Percentiles rank a stretch among this genome's conserved stretches.
Evolutionary conservation across 1,284 basidiomycete species (phyloP).

Genomic region (Kwoniella shivajii): DNA sequence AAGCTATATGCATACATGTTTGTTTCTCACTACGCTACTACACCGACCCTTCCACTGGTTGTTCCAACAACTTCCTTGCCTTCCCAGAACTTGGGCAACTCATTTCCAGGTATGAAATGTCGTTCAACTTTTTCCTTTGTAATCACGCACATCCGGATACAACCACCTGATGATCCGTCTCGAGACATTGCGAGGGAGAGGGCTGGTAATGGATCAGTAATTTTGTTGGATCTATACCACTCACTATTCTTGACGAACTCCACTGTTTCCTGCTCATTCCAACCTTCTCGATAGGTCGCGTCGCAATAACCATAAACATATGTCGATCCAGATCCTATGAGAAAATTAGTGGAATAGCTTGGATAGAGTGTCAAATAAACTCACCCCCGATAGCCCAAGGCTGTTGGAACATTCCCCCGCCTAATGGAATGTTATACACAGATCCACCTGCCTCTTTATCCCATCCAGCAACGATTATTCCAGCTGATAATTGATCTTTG

Average conservation of each 20-base stretch:
- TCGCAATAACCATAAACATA: slow-evolving; percentile 99
- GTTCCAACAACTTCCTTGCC: slow-evolving; percentile 46
- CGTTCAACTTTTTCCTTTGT: slow-evolving; percentile 89
- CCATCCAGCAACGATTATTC: slow-evolving; percentile 99
- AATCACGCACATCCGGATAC: slow-evolving; percentile 96
- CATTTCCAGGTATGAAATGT: slow-evolving; percentile 90
- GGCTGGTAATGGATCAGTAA: slow-evolving; percentile 60
- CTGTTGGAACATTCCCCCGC: slow-evolving; percentile 89
- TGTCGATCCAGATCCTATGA: slow-evolving; percentile 87
- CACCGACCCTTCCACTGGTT: slow-evolving; percentile 9
- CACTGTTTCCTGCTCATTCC: slow-evolving; percentile 86
- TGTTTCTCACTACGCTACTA: slow-evolving; percentile 22
- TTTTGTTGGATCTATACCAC: slow-evolving; percentile 50
- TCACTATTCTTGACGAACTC: slow-evolving; percentile 94
- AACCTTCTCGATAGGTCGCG: slow-evolving; percentile 94
- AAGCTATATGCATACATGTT: slow-evolving; percentile 13
- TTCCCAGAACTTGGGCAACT: slow-evolving; percentile 66
- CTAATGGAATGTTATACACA: slow-evolving; percentile 94
- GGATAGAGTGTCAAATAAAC: slow-evolving; percentile 30
- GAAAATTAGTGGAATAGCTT: neutral
- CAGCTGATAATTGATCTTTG: slow-evolving; percentile 85
- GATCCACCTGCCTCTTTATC: slow-evolving; percentile 89
- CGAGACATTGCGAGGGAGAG: slow-evolving; percentile 94
- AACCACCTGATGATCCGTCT: slow-evolving; percentile 97
- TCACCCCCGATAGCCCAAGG: slow-evolving; percentile 95